Evolutionary conservation across 2,329 filamentous ascomycete species (phyloP).

Genomic region (Colletotrichum horii): DNA sequence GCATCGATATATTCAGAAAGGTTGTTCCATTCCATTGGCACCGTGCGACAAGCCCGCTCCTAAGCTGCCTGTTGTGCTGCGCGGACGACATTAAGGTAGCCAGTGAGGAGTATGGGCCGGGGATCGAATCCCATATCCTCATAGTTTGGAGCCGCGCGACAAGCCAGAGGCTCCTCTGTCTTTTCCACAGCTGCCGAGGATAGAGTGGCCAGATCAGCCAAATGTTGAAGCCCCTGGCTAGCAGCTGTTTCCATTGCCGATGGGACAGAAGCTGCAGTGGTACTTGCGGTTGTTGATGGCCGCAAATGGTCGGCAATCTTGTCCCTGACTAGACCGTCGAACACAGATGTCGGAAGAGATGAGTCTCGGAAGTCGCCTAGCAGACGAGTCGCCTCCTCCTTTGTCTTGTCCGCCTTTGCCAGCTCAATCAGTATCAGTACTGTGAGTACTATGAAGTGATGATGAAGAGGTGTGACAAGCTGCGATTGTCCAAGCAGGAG

Average conservation of each 20-base stretch:
- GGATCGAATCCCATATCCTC: conserved; percentile 48
- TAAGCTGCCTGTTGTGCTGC: conserved; percentile 13
- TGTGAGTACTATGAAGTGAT: conserved; percentile 68
- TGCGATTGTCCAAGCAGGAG: conserved; percentile 61
- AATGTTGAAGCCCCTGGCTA: conserved; percentile 63
- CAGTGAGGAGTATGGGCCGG: conserved; percentile 37
- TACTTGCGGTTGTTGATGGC: conserved; percentile 26
- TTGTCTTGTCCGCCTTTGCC: conserved; percentile 56
- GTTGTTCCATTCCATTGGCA: background rate
- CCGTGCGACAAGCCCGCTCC: background rate
- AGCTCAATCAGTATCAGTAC: conserved; percentile 67
- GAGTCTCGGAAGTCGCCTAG: conserved; percentile 61
- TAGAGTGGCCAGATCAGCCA: conserved; percentile 60
- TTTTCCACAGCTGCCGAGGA: conserved; percentile 23
- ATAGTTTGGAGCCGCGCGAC: conserved; percentile 34
- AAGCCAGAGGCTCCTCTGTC: conserved; percentile 26
- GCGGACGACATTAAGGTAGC: conserved; percentile 37
- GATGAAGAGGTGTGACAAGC: conserved; percentile 66
- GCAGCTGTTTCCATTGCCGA: conserved; percentile 44
- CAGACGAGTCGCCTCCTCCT: conserved; percentile 60
- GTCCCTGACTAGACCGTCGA: conserved; percentile 59
- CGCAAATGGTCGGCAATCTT: conserved; percentile 51
- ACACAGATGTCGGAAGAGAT: conserved; percentile 52
- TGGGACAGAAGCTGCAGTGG: conserved; percentile 33
- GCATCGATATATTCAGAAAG: background rate